Conservation (phyloP, 306 rosid species). For the Quercus wislizeni region DNA sequence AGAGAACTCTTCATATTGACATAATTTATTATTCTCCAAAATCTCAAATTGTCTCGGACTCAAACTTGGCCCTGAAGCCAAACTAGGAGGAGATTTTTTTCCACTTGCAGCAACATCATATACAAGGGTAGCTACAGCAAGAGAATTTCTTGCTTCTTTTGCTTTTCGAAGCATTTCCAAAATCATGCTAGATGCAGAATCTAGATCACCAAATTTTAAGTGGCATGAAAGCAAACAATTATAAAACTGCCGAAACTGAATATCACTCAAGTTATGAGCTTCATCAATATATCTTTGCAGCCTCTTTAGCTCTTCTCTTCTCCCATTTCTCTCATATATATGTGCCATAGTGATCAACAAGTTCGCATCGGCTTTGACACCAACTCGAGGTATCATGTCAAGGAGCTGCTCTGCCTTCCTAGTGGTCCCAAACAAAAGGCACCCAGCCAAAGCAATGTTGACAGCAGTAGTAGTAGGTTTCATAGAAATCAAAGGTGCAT, state of each 20-base stretch:
- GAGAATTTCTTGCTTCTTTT: slow-evolving; percentile 63
- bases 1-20: slow-evolving; percentile 46
- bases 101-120: slow-evolving; percentile 30
- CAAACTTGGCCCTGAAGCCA: slow-evolving; percentile 26
- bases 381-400: slow-evolving; percentile 79
- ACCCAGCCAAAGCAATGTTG: slow-evolving; percentile 75
- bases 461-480: slow-evolving; percentile 67
- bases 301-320: slow-evolving; percentile 74
- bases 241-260: slow-evolving; percentile 65
- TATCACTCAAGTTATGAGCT: slow-evolving; percentile 57
- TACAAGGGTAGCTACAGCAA: slow-evolving; percentile 53
- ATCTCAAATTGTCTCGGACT: slow-evolving; percentile 22
- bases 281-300: slow-evolving; percentile 74
- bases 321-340: slow-evolving; percentile 71
- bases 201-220: slow-evolving; percentile 79
- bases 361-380: slow-evolving; percentile 65
- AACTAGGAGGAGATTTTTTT: slow-evolving; percentile 24
- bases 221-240: slow-evolving; percentile 78
- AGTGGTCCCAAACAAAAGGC: slow-evolving; percentile 65
- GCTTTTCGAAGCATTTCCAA: slow-evolving; percentile 79
- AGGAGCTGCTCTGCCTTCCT: slow-evolving; percentile 87
- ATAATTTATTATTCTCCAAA: slow-evolving; percentile 20
- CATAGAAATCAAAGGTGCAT: slow-evolving; percentile 68
- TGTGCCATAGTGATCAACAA: slow-evolving; percentile 71
- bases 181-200: slow-evolving; percentile 74